Evolutionary conservation across 352 stramenopile genomes (phyloP).

Genomic region (Globisporangium middletonii): DNA sequence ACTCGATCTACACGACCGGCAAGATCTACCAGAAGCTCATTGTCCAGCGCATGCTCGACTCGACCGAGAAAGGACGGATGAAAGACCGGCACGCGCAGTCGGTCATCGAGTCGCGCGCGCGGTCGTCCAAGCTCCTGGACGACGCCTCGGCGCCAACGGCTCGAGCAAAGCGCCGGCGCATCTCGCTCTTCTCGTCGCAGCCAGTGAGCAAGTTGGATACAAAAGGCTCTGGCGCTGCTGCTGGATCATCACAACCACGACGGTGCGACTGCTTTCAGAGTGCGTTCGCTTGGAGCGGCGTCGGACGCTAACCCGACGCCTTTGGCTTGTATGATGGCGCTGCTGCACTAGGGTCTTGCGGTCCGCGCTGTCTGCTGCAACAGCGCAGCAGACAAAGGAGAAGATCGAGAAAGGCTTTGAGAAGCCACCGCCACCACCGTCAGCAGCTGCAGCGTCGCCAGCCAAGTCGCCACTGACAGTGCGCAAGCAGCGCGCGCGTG

Average conservation of each 20-base stretch:
- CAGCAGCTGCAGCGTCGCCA: background rate
- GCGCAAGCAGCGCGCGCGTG: background rate
- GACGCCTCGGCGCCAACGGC: constrained; percentile 4
- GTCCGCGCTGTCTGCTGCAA: constrained; percentile 31
- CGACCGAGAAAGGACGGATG: constrained; percentile 71
- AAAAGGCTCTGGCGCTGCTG: background rate
- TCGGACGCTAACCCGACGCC: background rate
- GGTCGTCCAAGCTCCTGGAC: constrained; percentile 59
- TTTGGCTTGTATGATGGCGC: background rate
- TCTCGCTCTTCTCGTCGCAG: background rate
- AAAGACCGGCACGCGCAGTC: constrained; percentile 77
- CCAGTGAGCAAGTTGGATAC: too few species aligned
- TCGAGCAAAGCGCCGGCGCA: constrained; percentile 12
- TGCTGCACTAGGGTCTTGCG: constrained; percentile 9
- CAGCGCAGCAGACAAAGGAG: constrained; percentile 24
- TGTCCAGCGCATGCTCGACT: constrained; percentile 71
- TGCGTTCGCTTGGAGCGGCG: constrained; percentile 1
- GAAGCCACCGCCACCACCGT: background rate
- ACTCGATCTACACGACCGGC: constrained; percentile 49
- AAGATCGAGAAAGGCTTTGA: constrained; percentile 36
- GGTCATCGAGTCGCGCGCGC: constrained; percentile 63
- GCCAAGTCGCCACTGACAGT: background rate
- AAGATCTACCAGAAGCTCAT: constrained; percentile 76
- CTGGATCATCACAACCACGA: background rate
- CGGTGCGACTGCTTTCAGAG: background rate